A percentile compares a stretch with the other conserved stretches of the same genome.
Evolutionary conservation across 371 early-diverging fungal genomes (phyloP).

Genomic region (Conidiobolus incongruus): DNA sequence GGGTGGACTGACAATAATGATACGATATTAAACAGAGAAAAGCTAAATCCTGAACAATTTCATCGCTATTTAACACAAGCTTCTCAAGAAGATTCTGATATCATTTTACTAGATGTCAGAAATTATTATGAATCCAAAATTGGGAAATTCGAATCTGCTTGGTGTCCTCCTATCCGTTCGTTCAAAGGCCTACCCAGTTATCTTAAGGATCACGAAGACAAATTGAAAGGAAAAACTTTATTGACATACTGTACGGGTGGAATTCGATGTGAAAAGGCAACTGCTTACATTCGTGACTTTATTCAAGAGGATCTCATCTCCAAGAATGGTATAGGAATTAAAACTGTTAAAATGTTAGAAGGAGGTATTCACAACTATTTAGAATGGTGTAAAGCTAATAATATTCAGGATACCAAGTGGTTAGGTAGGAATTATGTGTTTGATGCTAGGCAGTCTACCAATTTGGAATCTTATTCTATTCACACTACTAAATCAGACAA

Average conservation of each 20-base stretch:
- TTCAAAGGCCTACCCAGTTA: constrained; percentile 37
- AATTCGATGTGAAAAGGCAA: constrained; percentile 34
- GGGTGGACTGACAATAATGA: background rate
- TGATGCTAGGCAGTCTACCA: constrained; percentile 29
- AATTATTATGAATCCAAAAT: constrained; percentile 46
- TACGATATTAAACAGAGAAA: constrained; percentile 8
- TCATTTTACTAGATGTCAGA: constrained; percentile 31
- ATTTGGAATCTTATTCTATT: no score
- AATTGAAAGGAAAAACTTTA: constrained; percentile 22
- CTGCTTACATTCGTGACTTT: constrained; percentile 26
- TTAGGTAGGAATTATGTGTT: constrained; percentile 48
- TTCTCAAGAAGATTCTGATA: constrained; percentile 10
- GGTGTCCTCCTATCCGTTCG: constrained; percentile 34
- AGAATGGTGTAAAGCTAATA: constrained; percentile 26
- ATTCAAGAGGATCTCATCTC: constrained; percentile 8
- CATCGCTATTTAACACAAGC: constrained; percentile 14
- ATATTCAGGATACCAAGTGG: constrained; percentile 15
- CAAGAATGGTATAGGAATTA: constrained; percentile 3
- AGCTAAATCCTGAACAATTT: constrained; percentile 19
- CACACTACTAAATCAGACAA: no score
- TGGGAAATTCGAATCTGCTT: constrained; percentile 32
- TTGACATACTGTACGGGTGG: constrained; percentile 52
- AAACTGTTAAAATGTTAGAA: constrained; percentile 35
- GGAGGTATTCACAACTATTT: constrained; percentile 55
- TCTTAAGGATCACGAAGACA: constrained; percentile 21